phyloP scores from a whole-genome alignment of 2,329 filamentous ascomycete genomes.

The Exutisphaerella laricina region DNA sequence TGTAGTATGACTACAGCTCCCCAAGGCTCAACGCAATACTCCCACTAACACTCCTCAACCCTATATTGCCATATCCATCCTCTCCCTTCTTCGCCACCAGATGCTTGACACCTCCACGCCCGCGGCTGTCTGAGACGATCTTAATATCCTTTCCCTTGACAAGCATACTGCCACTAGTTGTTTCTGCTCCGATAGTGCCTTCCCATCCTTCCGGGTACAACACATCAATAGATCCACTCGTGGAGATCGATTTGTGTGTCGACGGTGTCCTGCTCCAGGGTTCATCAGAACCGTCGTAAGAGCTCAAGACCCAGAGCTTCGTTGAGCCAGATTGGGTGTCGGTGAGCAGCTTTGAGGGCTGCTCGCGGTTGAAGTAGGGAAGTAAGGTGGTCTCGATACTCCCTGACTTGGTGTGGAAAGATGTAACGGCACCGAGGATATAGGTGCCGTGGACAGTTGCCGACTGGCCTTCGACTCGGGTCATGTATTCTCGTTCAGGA shows the following conservation, averaged over 20 bases:
- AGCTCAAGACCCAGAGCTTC: slow-evolving; percentile 30
- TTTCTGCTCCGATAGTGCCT: slow-evolving; percentile 35
- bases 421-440: slow-evolving; percentile 38
- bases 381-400: slow-evolving; percentile 35
- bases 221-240: slow-evolving; percentile 33
- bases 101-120: slow-evolving; percentile 26
- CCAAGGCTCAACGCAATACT: slow-evolving; percentile 25
- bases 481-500: slow-evolving; percentile 41
- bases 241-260: slow-evolving; percentile 34
- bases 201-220: slow-evolving; percentile 41
- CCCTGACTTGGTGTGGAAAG: slow-evolving; percentile 35
- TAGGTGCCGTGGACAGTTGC: slow-evolving; percentile 37
- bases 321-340: slow-evolving; percentile 34
- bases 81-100: slow-evolving; percentile 38
- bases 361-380: slow-evolving; percentile 30
- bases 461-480: slow-evolving; percentile 35
- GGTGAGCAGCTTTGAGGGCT: slow-evolving; percentile 28
- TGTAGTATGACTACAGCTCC: slow-evolving; percentile 7
- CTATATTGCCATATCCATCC: slow-evolving; percentile 30
- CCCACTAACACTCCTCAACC: slow-evolving; percentile 29
- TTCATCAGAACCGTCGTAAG: slow-evolving; percentile 28
- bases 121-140: slow-evolving; percentile 27
- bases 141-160: slow-evolving; percentile 37
- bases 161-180: slow-evolving; percentile 35
- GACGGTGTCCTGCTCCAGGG: slow-evolving; percentile 27